Evolutionary conservation across 768 basidiomycete species (phyloP).

Genomic region (Boletus tomentosulus): DNA sequence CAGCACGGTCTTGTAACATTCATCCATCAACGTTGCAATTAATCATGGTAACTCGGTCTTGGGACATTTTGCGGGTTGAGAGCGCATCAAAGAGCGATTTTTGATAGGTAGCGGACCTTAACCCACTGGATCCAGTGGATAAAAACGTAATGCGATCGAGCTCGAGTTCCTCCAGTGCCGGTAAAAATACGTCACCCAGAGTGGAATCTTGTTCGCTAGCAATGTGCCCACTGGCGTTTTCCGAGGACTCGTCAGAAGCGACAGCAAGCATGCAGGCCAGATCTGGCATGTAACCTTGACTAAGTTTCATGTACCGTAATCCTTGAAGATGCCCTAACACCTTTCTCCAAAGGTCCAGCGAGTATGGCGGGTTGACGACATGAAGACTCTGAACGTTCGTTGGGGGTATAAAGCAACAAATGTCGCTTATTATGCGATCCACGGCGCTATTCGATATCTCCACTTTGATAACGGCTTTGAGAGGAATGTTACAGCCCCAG

Average conservation of each 20-base stretch:
- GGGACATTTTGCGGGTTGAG: neutral
- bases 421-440: neutral
- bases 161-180: neutral
- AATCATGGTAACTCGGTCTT: neutral
- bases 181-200: neutral
- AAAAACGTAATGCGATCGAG: neutral
- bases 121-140: neutral
- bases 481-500: neutral
- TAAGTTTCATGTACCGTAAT: neutral
- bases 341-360: conserved; percentile 3
- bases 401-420: conserved; percentile 1
- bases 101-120: neutral
- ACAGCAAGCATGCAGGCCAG: neutral
- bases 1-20: too few species aligned
- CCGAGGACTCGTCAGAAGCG: neutral
- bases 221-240: neutral
- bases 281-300: neutral
- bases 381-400: neutral
- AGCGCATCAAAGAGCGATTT: neutral
- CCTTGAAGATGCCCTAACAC: neutral
- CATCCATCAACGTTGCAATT: neutral
- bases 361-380: neutral
- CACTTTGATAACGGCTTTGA: neutral
- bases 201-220: neutral
- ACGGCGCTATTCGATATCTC: too few species aligned